Percentiles rank a stretch among this genome's conserved stretches.
These are phyloP conservation scores for Aspergillus ostianus DNA, from an alignment of 495 filamentous ascomycete genomes.

Conservation along the genomic window DNA sequence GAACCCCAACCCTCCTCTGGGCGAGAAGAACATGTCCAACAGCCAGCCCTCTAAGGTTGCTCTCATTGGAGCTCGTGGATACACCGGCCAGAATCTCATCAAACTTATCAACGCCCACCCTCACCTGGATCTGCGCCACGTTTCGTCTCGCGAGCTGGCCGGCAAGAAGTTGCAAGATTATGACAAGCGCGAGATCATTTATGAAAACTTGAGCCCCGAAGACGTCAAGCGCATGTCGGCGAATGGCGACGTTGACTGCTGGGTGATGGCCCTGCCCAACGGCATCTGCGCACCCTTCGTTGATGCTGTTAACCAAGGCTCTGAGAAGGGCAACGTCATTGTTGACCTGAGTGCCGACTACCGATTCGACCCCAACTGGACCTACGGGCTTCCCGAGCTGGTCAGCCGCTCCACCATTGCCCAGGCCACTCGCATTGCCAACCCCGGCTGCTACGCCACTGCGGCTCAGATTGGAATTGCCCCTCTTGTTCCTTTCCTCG, in stretches of 20 bases:
- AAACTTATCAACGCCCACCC: conserved; percentile 85
- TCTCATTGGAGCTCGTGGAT: conserved; percentile 92
- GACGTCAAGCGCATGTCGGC: conserved; percentile 90
- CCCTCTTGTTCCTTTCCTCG: conserved; percentile 75
- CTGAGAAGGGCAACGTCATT: conserved; percentile 73
- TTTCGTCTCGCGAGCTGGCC: conserved; percentile 90
- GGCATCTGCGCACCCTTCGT: conserved; percentile 96
- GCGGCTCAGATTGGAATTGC: conserved; percentile 92
- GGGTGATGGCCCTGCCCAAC: conserved; percentile 98
- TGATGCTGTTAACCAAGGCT: conserved; percentile 78
- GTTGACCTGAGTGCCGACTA: conserved; percentile 95
- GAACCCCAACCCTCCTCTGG: conserved; percentile 97
- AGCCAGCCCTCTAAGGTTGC: conserved; percentile 77
- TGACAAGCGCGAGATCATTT: conserved; percentile 87
- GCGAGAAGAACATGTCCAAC: conserved; percentile 86
- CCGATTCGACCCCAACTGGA: conserved; percentile 87
- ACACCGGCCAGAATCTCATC: conserved; percentile 93
- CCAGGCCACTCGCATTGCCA: conserved; percentile 82
- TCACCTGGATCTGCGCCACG: conserved; percentile 90
- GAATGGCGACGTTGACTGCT: conserved; percentile 91
- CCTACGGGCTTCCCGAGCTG: conserved; percentile 92
- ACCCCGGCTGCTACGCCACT: conserved; percentile 96
- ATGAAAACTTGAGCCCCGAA: conserved; percentile 87
- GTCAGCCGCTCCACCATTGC: conserved; percentile 74
- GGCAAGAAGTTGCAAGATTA: conserved; percentile 91